Conservation (phyloP, 2,329 filamentous ascomycete genomes). For the Fusarium coicis region DNA sequence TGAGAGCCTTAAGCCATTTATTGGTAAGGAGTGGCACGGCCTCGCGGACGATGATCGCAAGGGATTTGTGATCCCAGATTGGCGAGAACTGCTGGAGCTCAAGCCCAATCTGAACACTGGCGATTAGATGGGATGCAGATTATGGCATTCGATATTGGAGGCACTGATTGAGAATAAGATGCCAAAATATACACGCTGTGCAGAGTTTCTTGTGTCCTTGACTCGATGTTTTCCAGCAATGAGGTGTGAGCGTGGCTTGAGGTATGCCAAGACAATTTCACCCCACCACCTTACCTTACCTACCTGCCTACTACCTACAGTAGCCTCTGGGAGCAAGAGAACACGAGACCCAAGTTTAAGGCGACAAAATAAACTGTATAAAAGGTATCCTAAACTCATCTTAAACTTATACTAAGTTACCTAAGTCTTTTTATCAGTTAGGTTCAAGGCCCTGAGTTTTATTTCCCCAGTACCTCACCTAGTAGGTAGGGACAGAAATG, state of each 20-base stretch:
- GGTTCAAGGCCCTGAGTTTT: too few relatives aligned
- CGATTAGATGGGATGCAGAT: slow-evolving; percentile 1
- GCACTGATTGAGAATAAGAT: not conserved
- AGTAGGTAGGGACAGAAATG: not conserved
- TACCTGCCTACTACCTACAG: too few relatives aligned
- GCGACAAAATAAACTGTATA: too few relatives aligned
- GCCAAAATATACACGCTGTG: not conserved
- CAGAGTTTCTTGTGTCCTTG: not conserved
- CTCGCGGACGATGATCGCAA: slow-evolving; percentile 50
- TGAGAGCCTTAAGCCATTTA: slow-evolving; percentile 58
- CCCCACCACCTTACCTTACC: slow-evolving; percentile 11
- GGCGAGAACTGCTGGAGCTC: slow-evolving; percentile 49
- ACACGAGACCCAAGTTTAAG: too few relatives aligned
- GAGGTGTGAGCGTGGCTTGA: not conserved
- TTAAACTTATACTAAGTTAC: too few relatives aligned
- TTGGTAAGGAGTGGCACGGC: slow-evolving; percentile 57
- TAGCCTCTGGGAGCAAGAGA: too few relatives aligned
- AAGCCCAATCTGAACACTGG: slow-evolving; percentile 20
- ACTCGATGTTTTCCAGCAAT: slow-evolving; percentile 1
- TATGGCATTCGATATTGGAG: not conserved
- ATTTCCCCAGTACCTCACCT: not conserved
- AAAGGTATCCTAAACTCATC: too few relatives aligned
- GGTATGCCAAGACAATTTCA: slow-evolving; percentile 9
- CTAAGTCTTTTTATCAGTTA: too few relatives aligned
- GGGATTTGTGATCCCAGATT: slow-evolving; percentile 61